Evolutionary conservation across 73 alveolate genomes (phyloP).

Genomic region (Tetrahymena thermophila): DNA sequence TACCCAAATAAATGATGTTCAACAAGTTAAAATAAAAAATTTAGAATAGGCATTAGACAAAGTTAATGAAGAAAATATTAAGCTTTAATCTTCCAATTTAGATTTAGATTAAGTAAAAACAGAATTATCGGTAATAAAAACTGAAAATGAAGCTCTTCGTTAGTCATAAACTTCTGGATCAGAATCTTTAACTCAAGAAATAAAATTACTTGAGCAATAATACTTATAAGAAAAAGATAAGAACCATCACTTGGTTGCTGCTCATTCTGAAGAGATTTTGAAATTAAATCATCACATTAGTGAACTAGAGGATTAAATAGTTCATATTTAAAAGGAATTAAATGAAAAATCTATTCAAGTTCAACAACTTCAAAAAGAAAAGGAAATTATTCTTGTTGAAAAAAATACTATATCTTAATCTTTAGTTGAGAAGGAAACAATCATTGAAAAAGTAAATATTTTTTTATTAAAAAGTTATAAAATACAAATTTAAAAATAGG

Average conservation of each 20-base stretch:
- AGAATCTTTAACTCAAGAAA: neutral
- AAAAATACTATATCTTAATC: neutral
- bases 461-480: neutral
- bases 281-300: neutral
- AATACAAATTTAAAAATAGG: neutral
- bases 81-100: neutral
- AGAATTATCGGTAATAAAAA: neutral
- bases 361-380: neutral
- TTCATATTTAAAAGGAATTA: neutral
- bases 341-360: neutral
- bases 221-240: neutral
- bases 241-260: neutral
- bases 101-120: neutral
- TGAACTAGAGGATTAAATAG: neutral
- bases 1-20: neutral
- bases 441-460: neutral
- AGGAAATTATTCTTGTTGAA: neutral
- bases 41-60: neutral
- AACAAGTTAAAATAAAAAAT: neutral
- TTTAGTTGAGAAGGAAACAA: neutral
- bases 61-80: neutral
- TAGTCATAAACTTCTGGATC: neutral
- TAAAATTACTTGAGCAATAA: neutral
- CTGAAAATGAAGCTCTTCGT: neutral
- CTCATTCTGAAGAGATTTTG: neutral